Evolutionary conservation across 2,329 filamentous ascomycete species (phyloP), one percentile per base, ranked within the genome.

Genomic region (Colletotrichum nymphaeae): DNA sequence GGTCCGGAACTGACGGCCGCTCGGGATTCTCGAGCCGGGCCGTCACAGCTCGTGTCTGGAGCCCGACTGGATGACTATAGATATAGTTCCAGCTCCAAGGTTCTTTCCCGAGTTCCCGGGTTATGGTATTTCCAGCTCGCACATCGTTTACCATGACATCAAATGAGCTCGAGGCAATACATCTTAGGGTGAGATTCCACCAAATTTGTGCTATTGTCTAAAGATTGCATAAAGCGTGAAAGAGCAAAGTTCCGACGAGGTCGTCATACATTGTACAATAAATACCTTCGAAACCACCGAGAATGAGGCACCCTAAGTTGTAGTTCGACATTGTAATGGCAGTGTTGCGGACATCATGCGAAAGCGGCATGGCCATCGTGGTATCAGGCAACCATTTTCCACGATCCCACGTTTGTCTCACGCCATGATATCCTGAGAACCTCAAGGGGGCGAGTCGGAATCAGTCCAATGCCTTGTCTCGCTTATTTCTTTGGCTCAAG

Each of bases 21-120:
- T 49, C 19, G 19, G 42, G 42, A 9, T 49, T 22, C 19, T 22
- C 19, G 19, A 49, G 16, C 42, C 69, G 65, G 65, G 35, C 57
- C 58, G 58, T 37, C 52, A 30, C 69, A 63, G 12, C 52, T 24
- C 52, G 30, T 3, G 28, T 28, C 16, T 42, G 1, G 16, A 52
- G 26, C 63, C 49, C 56, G 22, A n/a, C 46, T 55, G 69, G 56
- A 57, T 62, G 26, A 56, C 28, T 69, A 30, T 57, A 3, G 24
- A 53, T 14, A 30, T n/a, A 24, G 22, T 26, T 19, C 65, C 65
- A 35, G 32, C 7, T 26, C 1, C 7, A 28, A 11, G 52, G 65
- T 11, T 19, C 19, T 7, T 7, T 24, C 8, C 3, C 52, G 37
- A 30, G 5, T 8, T 11, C 49, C 37, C 5, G 52, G n/a, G 3